Evolutionary conservation across 495 filamentous ascomycete species (phyloP).

Genomic region (Pyronema omphalodes): DNA sequence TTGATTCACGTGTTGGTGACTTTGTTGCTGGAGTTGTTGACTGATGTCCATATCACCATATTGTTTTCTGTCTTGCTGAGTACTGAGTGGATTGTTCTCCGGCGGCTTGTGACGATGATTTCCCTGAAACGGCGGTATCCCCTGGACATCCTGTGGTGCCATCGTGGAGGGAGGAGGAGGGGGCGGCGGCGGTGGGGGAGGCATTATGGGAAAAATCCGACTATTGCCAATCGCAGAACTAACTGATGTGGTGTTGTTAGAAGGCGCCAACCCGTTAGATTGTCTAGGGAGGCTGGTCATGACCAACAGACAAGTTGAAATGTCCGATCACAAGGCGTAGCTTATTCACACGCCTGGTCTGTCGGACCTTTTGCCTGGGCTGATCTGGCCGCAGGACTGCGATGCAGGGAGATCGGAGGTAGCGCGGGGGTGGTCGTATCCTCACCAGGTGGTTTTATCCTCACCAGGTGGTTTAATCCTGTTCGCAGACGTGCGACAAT

Average conservation of each 20-base stretch:
- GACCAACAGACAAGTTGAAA: background rate
- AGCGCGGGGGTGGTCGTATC: too few species aligned
- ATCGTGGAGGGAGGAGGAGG: background rate
- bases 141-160: background rate
- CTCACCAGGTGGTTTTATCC: too few species aligned
- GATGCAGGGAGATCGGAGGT: background rate
- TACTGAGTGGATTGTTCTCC: background rate
- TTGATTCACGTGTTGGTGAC: background rate
- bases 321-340: background rate
- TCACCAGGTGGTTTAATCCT: too few species aligned
- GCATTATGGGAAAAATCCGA: slow-evolving; percentile 5
- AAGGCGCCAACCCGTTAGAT: background rate
- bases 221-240: background rate
- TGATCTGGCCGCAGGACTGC: background rate
- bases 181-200: background rate
- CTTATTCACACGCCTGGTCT: background rate
- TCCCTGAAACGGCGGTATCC: background rate
- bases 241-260: background rate
- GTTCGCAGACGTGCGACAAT: too few species aligned
- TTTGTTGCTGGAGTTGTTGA: background rate
- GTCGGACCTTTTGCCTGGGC: background rate
- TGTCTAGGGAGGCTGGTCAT: slow-evolving; percentile 1
- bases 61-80: background rate
- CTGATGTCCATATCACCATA: background rate
- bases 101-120: slow-evolving; percentile 5